Base-by-base conservation (phyloP, 257 asterid species). In the Mentha longifolia region DNA sequence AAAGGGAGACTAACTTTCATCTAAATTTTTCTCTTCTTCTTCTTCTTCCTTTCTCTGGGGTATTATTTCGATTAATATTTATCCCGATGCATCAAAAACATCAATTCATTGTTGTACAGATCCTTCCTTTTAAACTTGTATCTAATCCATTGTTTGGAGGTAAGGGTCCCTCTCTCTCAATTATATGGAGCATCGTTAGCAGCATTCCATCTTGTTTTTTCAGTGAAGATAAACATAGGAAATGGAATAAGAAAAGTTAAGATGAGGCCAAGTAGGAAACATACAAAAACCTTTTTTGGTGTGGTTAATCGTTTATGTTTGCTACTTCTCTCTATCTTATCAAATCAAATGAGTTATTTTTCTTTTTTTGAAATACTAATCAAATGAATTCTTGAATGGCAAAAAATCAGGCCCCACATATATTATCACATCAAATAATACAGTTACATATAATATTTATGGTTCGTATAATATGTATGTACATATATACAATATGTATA, bases 1-100 rank as follows among this genome's bases (percentile, higher is more conserved):
- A 62, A 79, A 75, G 69, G 96, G 96, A 70, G 93, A 84, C 47
- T 35, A 35, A 35, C 57, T 79, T 59, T 71, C 43, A 9, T 30
- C 42, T 46, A 14, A 46, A 49, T 31, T 25, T 35, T 39, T 41
- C 3, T 19, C 25, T 5, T 69, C 28, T 6, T 17, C 33, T 35
- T 39, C 47, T 5, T 19, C 25, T 5, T 69, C 28, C 10, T 17
- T 19, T 51, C 17, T 0, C 16, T 46, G 10, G 59, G 15, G 31
- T 31, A 39, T 10, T 5, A 35, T 45, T 64, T 25, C 43, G 74
- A 50, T 55, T 9, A 47, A 35, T 7, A 35, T 35, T 35, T 35
- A 35, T 7, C 39, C 39, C 41, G 41, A 47, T 47, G 54, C 54
- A 46, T 9, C 20, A 47, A 47, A 47, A 66, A 51, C 77, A 76